Evolutionary conservation across 1,284 basidiomycete genomes (phyloP).

Genomic region (Cryptococcus jaspeensis): DNA sequence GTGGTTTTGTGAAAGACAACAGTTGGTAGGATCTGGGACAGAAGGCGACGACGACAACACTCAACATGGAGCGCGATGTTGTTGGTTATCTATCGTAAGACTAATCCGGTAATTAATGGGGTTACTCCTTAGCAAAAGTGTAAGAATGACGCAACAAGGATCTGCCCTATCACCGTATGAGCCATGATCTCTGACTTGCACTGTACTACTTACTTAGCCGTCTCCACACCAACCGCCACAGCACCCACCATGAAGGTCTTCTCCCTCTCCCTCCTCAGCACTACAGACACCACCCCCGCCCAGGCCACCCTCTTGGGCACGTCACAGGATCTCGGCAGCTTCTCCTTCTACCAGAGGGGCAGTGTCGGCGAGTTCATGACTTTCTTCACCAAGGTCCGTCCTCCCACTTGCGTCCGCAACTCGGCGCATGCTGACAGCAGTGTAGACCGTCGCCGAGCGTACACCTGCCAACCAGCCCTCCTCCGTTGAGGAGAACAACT

Average conservation of each 20-base stretch:
- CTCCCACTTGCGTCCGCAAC: background rate
- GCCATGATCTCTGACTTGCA: background rate
- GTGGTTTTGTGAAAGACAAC: background rate
- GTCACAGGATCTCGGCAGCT: slow-evolving; percentile 82
- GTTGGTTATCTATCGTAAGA: background rate
- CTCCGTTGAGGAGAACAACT: slow-evolving; percentile 91
- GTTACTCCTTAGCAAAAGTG: background rate
- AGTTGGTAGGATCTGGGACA: too few relatives aligned
- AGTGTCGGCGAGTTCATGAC: slow-evolving; percentile 83
- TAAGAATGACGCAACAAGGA: background rate
- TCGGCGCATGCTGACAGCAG: background rate
- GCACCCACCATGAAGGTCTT: slow-evolving; percentile 55
- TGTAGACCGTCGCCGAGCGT: slow-evolving; percentile 82
- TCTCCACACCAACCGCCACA: background rate
- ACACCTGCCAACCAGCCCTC: slow-evolving; percentile 84
- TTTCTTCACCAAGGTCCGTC: slow-evolving; percentile 70
- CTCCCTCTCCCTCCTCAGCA: slow-evolving; percentile 55
- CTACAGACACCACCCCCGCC: slow-evolving; percentile 43
- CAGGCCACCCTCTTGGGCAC: slow-evolving; percentile 65
- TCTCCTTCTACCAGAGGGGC: slow-evolving; percentile 90
- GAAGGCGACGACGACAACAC: background rate
- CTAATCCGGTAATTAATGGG: too few relatives aligned
- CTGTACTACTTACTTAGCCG: background rate
- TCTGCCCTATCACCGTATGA: background rate
- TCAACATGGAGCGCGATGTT: too few relatives aligned